Conservation (phyloP, 208 protist genomes). For the Leptomonas seymouri region DNA sequence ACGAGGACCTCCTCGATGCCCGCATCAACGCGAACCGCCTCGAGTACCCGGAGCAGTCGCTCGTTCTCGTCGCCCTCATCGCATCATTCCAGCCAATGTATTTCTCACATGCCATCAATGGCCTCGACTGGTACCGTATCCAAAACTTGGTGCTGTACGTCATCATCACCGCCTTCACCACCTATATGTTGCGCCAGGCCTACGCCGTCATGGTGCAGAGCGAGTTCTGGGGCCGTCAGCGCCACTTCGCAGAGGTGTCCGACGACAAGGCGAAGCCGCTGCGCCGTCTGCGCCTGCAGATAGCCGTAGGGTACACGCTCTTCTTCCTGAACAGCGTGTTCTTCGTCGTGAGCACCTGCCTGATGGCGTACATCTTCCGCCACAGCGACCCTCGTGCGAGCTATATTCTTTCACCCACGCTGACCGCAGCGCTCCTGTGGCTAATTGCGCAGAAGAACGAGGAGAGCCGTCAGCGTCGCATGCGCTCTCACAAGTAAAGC, state of each 20-base stretch:
- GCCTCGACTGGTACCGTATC: conserved; percentile 57
- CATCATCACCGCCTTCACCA: conserved; percentile 49
- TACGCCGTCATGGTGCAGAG: conserved; percentile 89
- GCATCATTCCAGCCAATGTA: conserved; percentile 84
- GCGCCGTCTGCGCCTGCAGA: conserved; percentile 80
- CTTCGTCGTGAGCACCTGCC: conserved; percentile 68
- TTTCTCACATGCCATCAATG: conserved; percentile 86
- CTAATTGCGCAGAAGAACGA: conserved; percentile 91
- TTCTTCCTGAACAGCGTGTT: conserved; percentile 89
- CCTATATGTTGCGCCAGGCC: conserved; percentile 82
- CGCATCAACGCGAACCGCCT: conserved; percentile 87
- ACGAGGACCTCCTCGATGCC: conserved; percentile 81
- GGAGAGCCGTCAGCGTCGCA: conserved; percentile 86
- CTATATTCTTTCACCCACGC: conserved; percentile 77
- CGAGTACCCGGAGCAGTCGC: conserved; percentile 73
- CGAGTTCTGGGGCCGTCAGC: conserved; percentile 90
- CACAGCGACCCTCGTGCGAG: conserved; percentile 79
- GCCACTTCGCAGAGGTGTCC: conserved; percentile 79
- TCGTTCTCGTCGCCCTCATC: conserved; percentile 67
- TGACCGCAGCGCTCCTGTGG: conserved; percentile 85
- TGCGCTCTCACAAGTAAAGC: conserved; percentile 78
- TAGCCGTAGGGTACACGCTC: conserved; percentile 75
- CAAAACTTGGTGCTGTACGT: conserved; percentile 72
- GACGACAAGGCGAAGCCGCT: conserved; percentile 61
- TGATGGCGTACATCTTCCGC: conserved; percentile 89